Evolutionary conservation across 495 filamentous ascomycete genomes (phyloP), one percentile per base, ranked within the genome.

Genomic region (Pyronema omphalodes): DNA sequence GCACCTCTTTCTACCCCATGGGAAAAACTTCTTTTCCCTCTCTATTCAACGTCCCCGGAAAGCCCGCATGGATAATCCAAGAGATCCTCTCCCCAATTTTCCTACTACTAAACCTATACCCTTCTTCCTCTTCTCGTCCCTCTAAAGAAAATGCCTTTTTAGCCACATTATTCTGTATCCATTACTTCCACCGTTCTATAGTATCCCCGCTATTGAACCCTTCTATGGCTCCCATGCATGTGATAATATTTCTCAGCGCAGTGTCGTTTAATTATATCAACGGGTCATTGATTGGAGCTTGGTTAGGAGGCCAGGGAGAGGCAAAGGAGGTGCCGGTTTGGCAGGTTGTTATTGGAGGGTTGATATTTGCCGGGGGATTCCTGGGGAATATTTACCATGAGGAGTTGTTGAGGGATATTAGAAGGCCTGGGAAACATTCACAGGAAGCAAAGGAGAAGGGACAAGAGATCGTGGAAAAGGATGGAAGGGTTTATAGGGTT

Each of bases 101-200:
- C 41, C 71, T 96, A 47, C 64, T 88, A 18, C 94, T 91, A 69
- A 78, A 76, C 59, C 79, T 94, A 71, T 72, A 63, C 60, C 19
- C 57, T 64, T 6, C 40, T 9, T n/a, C 64, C 58, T 1, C 48
- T 58, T 3, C 65, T 70, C 46, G 53, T 14, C 52, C 55, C 40
- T 54, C 52, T 33, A 53, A 35, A 49, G 52, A 49, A 9, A 55
- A 58, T 39, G 18, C 56, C 39, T 58, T 52, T 47, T 53, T 63
- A 29, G 43, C 58, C 3, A 45, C 39, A 14, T 54, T 56, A 15
- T 57, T 71, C 61, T 64, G 76, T 50, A 75, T 84, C 55, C 91
- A 98, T 68, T 98, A 98, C 69, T 54, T 78, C 62, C 87, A 98
- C 73, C 85, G 91, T 57, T 84, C 89, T 15, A 67, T 95, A 52